Evolutionary conservation across 805 yeast species (phyloP).

Genomic region (Lachancea quebecensis): DNA sequence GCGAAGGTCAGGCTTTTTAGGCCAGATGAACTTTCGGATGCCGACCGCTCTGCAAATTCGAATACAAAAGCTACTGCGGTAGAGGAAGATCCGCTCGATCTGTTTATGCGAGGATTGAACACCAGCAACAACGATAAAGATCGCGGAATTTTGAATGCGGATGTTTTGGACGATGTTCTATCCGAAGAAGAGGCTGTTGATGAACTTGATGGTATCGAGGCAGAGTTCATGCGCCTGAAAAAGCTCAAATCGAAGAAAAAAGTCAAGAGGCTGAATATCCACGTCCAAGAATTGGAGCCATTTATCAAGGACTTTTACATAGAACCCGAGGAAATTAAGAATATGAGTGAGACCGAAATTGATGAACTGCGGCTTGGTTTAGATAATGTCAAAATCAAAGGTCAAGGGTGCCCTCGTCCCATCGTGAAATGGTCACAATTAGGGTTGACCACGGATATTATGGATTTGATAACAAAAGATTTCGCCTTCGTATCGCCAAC

Average conservation of each 20-base stretch:
- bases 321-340: slow-evolving; percentile 48
- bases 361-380: slow-evolving; percentile 43
- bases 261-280: slow-evolving; percentile 24
- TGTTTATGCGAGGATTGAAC: slow-evolving; percentile 33
- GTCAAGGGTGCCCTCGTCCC: slow-evolving; percentile 54
- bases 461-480: slow-evolving; percentile 44
- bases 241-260: slow-evolving; percentile 36
- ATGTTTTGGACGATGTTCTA: slow-evolving; percentile 23
- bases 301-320: slow-evolving; percentile 58
- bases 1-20: slow-evolving; percentile 17
- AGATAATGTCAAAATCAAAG: slow-evolving; percentile 64
- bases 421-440: slow-evolving; percentile 72
- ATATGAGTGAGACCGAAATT: slow-evolving; percentile 49
- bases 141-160: slow-evolving; percentile 19
- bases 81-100: slow-evolving; percentile 42
- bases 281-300: slow-evolving; percentile 37
- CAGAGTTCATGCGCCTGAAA: slow-evolving; percentile 32
- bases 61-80: slow-evolving; percentile 6
- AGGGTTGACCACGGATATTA: slow-evolving; percentile 59
- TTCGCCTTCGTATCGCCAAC: slow-evolving; percentile 62
- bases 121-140: slow-evolving; percentile 11
- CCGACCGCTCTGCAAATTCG: not conserved
- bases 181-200: slow-evolving; percentile 29
- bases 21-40: slow-evolving; percentile 10
- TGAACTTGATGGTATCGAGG: slow-evolving; percentile 33